Base-by-base conservation (phyloP, 208 protist genomes). In the Cochliopodium minus region DNA sequence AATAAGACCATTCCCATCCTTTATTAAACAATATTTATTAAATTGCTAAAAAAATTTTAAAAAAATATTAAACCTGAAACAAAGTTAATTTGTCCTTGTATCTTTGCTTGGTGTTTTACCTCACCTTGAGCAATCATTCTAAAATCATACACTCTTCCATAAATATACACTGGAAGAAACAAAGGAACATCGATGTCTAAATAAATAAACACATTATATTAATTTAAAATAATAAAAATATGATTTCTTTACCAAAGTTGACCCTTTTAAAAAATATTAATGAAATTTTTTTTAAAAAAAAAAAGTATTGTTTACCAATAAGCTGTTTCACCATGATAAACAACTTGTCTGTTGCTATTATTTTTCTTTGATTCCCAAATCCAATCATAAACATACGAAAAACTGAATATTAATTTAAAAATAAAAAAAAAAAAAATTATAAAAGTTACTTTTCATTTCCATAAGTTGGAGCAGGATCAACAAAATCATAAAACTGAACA, bases 241-340 rank as follows among this genome's bases (percentile, higher is more conserved):
- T n/a, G n/a, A n/a, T n/a, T n/a, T n/a, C n/a, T n/a, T n/a, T n/a
- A n/a, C n/a, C n/a, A n/a, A n/a, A n/a, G n/a, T n/a, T n/a, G n/a
- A n/a, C n/a, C n/a, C n/a, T n/a, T n/a, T n/a, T n/a, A n/a, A n/a
- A n/a, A n/a, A n/a, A n/a, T n/a, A n/a, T n/a, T n/a, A n/a, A n/a
- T n/a, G n/a, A n/a, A n/a, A n/a, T n/a, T n/a, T n/a, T n/a, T n/a
- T n/a, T n/a, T n/a, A n/a, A n/a, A n/a, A n/a, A n/a, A n/a, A n/a
- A n/a, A n/a, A n/a, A n/a, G n/a, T n/a, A n/a, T n/a, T 2, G 39
- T 57, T 17, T 39, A 7, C 52, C 52, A 57, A 25, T 57, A 57
- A 9, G 52, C 52, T 34, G 52, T 57, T 48, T 57, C 52, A 39
- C 28, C 28, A 48, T 57, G 29, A 2, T 2, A 57, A 26, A 57